Base-by-base conservation (phyloP, 176 grass and related monocot genomes). In the Elaeis guineensis region DNA sequence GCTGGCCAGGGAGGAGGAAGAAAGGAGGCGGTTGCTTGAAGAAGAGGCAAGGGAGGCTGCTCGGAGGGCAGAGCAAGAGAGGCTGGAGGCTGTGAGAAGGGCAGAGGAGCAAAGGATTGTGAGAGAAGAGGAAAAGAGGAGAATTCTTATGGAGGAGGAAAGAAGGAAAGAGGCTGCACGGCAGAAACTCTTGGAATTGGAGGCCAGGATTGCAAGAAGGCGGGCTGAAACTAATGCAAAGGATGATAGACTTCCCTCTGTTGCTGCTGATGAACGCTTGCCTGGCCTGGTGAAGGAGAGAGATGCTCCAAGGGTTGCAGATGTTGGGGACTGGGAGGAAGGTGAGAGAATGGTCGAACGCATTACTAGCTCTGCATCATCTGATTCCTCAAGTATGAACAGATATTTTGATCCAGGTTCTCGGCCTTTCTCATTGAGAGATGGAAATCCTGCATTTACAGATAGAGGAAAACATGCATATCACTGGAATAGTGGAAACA, bases 1-100 rank as follows among this genome's bases (percentile, higher is more conserved):
- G 52, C 51, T 91, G 57, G 66, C 84, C 67, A 91, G 70, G 62
- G 93, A 97, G 28, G 87, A 91, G 59, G 81, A 82, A 75, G 84
- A 91, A 26, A 78, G 76, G 72, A 77, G 72, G 48, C 69, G 65
- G 12, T 75, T 79, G 78, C 26, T 88, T 65, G 87, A 97, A 77
- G 93, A 97, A 75, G 80, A 91, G 70, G 76, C 58, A 17, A 88
- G 70, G 57, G 77, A 84, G 52, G 84, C 73, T 72, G 79, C 81
- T 58, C 88, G 84, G 87, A 74, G 67, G 60, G 87, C 76, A 5
- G 84, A 97, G 81, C 87, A 97, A 70, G 93, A 97, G 70, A 91
- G 19, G 56, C 44, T 97, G 69, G 87, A 89, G 69, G 73, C 76
- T 83, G 63, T 70, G 16, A 85, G 55, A 72, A 83, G 66, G 55